Base-by-base conservation (phyloP, 106 monocot species). In the Amphibolis antarctica region DNA sequence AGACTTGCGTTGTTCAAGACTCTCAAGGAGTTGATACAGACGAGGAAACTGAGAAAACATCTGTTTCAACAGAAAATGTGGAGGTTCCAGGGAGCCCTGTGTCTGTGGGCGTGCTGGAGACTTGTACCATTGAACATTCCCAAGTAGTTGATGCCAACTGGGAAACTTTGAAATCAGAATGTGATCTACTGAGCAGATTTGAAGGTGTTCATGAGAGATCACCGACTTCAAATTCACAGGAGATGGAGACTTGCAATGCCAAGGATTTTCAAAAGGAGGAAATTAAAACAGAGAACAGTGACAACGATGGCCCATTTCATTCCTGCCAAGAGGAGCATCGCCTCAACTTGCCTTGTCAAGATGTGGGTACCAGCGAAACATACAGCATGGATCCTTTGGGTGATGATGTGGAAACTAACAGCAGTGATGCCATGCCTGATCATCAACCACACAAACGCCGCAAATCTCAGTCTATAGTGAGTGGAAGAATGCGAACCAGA, bases 241-340 rank as follows among this genome's bases (percentile, higher is more conserved):
- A 42, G 11, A 18, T 61, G 30, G 61, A 42, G 46, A 47, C 15
- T 47, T 1, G 24, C 44, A 44, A 25, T 4, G 44, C 24, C 36
- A 45, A 47, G 25, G 46, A 63, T 25, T 63, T 46, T 47, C 46
- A 63, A 27, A 17, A 47, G 44, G 13, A 14, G 46, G 63, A 42
- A 12, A 30, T 15, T 21, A 29, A 27, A 58, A 28, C 58, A 58
- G 58, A 28, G 13, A 58, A 29, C 29, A 27, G 43, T 60, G 30
- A 19, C n/a, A 3, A 42, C 7, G 43, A 43, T 42, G 43, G n/a
- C 18, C 20, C 60, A 44, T 60, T 43, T 12, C 21, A 20, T 60
- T 60, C 36, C 4, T 42, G 36, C 60, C 59, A 31, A 7, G 5
- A 60, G 29, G 9, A 36, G 36, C 36, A 36, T 36, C 36, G 7